These are phyloP conservation scores for Colletotrichum eleusines DNA, from an alignment of 2,329 filamentous ascomycete genomes.

Conservation along the genomic window DNA sequence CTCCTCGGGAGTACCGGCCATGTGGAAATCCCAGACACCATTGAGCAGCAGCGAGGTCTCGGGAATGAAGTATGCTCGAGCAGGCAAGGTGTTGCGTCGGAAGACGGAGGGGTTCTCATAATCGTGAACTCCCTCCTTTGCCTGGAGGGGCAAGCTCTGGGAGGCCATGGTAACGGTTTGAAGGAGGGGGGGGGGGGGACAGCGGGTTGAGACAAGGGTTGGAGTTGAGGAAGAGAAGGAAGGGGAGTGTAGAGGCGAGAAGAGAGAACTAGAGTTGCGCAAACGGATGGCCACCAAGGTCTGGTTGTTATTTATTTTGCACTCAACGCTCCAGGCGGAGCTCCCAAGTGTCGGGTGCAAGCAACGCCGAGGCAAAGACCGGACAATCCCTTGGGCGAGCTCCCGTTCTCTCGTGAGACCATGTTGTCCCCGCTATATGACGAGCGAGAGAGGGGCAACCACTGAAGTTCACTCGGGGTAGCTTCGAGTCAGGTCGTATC, in stretches of 20 bases:
- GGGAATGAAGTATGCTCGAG: constrained; percentile 66
- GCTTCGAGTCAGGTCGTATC: constrained; percentile 37
- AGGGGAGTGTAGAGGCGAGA: neutral
- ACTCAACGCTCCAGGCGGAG: constrained; percentile 30
- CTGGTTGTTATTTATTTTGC: constrained; percentile 33
- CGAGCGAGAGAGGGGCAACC: constrained; percentile 33
- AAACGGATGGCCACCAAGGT: constrained; percentile 1
- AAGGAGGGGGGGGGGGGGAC: neutral
- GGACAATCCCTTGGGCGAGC: constrained; percentile 19
- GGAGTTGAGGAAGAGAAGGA: neutral
- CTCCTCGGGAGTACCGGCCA: constrained; percentile 58
- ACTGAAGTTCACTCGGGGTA: constrained; percentile 29
- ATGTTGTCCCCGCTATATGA: constrained; percentile 36
- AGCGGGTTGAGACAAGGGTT: neutral
- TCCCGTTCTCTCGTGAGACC: constrained; percentile 34
- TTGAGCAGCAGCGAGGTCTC: constrained; percentile 64
- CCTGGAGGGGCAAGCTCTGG: constrained; percentile 50
- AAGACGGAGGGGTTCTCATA: constrained; percentile 65
- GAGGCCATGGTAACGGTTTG: constrained; percentile 41
- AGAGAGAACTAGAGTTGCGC: neutral
- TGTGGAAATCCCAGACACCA: constrained; percentile 69
- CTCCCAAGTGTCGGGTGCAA: constrained; percentile 24
- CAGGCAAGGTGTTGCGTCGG: constrained; percentile 64
- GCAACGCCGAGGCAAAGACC: constrained; percentile 21
- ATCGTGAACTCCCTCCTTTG: constrained; percentile 56